A percentile compares a stretch with the other conserved stretches of the same genome.
phyloP scores from a whole-genome alignment of 2,329 filamentous ascomycete species.

The Colletotrichum coccodes region DNA sequence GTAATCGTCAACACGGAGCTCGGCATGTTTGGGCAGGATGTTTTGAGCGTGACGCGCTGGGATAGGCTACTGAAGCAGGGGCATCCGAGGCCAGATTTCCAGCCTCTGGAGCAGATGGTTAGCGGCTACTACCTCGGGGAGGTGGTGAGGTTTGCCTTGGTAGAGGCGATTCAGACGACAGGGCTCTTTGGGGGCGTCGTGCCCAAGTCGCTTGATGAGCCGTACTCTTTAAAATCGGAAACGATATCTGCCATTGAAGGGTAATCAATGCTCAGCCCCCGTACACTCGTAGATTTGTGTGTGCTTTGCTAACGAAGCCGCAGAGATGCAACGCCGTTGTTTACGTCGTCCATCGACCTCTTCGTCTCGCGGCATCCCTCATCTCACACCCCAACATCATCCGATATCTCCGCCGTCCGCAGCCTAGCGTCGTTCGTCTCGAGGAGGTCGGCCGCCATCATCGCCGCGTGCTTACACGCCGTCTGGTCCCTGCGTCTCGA shows the following conservation, averaged over 20 bases:
- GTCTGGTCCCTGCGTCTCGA: slow-evolving; percentile 67
- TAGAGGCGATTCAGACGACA: slow-evolving; percentile 67
- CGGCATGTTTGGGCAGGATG: slow-evolving; percentile 71
- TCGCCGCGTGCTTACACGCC: slow-evolving; percentile 68
- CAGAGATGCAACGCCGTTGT: slow-evolving; percentile 56
- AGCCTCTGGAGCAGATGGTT: slow-evolving; percentile 71
- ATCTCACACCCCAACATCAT: slow-evolving; percentile 46
- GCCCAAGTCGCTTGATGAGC: slow-evolving; percentile 60
- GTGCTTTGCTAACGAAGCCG: background rate
- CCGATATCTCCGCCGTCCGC: slow-evolving; percentile 63
- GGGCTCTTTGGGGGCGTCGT: slow-evolving; percentile 66
- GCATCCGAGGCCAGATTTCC: slow-evolving; percentile 68
- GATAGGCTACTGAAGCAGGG: slow-evolving; percentile 62
- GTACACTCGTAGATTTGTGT: background rate
- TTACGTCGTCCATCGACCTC: slow-evolving; percentile 55
- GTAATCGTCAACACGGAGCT: slow-evolving; percentile 76
- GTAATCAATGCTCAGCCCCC: slow-evolving; percentile 54
- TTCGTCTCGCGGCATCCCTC: slow-evolving; percentile 64
- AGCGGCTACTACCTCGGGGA: slow-evolving; percentile 76
- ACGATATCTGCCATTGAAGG: slow-evolving; percentile 66
- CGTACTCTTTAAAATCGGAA: slow-evolving; percentile 70
- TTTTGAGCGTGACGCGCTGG: slow-evolving; percentile 71
- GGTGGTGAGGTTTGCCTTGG: slow-evolving; percentile 65
- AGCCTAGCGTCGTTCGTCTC: slow-evolving; percentile 65
- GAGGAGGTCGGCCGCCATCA: slow-evolving; percentile 66